phyloP scores from a whole-genome alignment of 164 flowering plant genomes.

The Chloranthus sessilifolius region DNA sequence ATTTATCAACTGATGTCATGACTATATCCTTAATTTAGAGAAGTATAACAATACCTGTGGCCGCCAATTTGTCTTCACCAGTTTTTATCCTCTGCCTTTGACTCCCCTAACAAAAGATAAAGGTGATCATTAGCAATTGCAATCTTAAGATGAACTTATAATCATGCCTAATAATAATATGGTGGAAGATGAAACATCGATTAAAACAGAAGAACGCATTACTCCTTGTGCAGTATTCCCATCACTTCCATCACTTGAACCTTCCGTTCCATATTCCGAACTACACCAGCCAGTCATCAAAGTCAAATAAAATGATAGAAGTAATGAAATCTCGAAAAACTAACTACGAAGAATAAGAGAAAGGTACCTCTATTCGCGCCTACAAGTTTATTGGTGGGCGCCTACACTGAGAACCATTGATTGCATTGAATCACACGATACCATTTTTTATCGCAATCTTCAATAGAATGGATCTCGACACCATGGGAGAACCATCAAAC shows the following conservation, averaged over 20 bases:
- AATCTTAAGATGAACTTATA: too few species aligned
- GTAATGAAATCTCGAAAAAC: background rate
- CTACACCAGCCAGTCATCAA: conserved; percentile 11
- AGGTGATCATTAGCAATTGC: too few species aligned
- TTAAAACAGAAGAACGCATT: background rate
- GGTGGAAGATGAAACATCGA: background rate
- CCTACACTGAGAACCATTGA: background rate
- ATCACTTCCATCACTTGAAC: conserved; percentile 75
- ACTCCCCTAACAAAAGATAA: conserved; percentile 33
- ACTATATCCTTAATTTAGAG: too few species aligned
- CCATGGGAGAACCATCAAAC: too few species aligned
- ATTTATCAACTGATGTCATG: too few species aligned
- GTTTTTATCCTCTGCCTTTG: conserved; percentile 53
- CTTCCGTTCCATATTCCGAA: conserved; percentile 36
- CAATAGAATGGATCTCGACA: too few species aligned
- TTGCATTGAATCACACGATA: background rate
- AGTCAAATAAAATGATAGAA: too few species aligned
- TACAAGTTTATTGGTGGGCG: too few species aligned
- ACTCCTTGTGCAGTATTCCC: conserved; percentile 51
- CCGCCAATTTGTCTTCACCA: conserved; percentile 40
- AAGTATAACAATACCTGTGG: conserved; percentile 36
- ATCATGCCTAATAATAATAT: too few species aligned
- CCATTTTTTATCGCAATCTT: too few species aligned
- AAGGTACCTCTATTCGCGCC: too few species aligned
- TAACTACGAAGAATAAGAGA: too few species aligned